Evolutionary conservation across 2,329 filamentous ascomycete species (phyloP).

Genomic region (Aspergillus ustus): DNA sequence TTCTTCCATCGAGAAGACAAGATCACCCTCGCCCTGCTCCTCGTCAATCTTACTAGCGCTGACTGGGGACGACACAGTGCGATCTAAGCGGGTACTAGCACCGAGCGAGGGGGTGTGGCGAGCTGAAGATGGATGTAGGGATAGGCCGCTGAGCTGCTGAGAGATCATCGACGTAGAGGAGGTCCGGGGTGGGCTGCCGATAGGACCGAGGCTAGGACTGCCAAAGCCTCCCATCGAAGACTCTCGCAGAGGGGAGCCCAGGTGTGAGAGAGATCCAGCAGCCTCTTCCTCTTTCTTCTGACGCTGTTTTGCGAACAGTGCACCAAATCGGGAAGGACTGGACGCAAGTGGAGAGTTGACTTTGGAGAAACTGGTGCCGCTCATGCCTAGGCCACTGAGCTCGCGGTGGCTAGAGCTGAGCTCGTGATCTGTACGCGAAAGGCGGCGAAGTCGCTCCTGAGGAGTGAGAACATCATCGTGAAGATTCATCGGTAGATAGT

Average conservation of each 20-base stretch:
- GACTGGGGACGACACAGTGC: slow-evolving; percentile 51
- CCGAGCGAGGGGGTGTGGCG: slow-evolving; percentile 40
- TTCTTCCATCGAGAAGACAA: slow-evolving; percentile 57
- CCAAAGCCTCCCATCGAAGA: slow-evolving; percentile 55
- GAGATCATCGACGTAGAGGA: slow-evolving; percentile 66
- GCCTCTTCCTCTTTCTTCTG: slow-evolving; percentile 58
- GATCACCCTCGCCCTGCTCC: slow-evolving; percentile 51
- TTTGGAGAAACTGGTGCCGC: slow-evolving; percentile 52
- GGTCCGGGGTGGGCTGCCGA: slow-evolving; percentile 58
- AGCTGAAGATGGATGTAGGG: slow-evolving; percentile 48
- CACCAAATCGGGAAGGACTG: slow-evolving; percentile 67
- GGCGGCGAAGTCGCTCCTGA: slow-evolving; percentile 63
- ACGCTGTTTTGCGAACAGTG: slow-evolving; percentile 59
- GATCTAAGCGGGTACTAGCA: slow-evolving; percentile 45
- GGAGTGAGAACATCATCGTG: slow-evolving; percentile 68
- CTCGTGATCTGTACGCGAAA: slow-evolving; percentile 63
- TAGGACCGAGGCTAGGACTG: slow-evolving; percentile 56
- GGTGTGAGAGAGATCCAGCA: slow-evolving; percentile 59
- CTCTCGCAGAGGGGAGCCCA: slow-evolving; percentile 69
- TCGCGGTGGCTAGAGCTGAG: slow-evolving; percentile 51
- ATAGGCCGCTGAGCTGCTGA: slow-evolving; percentile 56
- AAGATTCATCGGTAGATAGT: slow-evolving; percentile 76
- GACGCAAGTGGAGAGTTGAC: slow-evolving; percentile 62
- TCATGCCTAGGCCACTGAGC: slow-evolving; percentile 57
- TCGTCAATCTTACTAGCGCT: slow-evolving; percentile 54